Percentiles rank a stretch among this genome's conserved stretches.
These are phyloP conservation scores for Candida wancherniae DNA, from an alignment of 805 yeast species.

Conservation along the genomic window DNA sequence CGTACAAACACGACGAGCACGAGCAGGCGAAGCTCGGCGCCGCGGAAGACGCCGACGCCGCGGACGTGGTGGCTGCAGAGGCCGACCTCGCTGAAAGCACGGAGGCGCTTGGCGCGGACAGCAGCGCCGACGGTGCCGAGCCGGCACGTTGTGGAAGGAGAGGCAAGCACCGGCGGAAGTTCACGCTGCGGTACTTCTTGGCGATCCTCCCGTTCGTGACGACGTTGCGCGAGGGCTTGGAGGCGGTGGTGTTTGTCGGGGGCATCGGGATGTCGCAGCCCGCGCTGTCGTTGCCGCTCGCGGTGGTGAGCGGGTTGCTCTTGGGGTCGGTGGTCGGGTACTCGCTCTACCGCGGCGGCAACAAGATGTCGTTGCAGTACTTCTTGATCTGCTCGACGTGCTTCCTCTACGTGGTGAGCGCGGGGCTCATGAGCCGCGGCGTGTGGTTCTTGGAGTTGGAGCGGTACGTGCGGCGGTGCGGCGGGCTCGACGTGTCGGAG, in stretches of 20 bases:
- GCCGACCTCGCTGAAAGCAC: conserved; percentile 3
- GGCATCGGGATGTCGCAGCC: conserved; percentile 25
- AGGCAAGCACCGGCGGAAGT: conserved; percentile 7
- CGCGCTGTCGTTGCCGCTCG: conserved; percentile 17
- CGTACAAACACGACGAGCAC: conserved; percentile 23
- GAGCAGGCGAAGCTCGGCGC: conserved; percentile 1
- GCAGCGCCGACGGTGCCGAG: too few species aligned
- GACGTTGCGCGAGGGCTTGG: conserved; percentile 36
- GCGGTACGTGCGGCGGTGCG: conserved; percentile 33
- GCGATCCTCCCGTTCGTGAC: conserved; percentile 26
- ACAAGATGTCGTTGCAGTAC: conserved; percentile 38
- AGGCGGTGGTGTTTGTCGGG: conserved; percentile 61
- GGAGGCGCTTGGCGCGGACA: too few species aligned
- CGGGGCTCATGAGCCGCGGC: conserved; percentile 42
- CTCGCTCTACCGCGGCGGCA: conserved; percentile 36
- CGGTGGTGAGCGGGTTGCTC: conserved; percentile 24
- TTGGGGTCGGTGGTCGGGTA: conserved; percentile 33
- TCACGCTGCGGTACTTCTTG: conserved; percentile 22
- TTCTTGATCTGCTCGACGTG: conserved; percentile 37
- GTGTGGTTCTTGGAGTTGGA: conserved; percentile 42
- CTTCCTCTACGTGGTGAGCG: conserved; percentile 40
- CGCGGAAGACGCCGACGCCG: conserved; percentile 3
- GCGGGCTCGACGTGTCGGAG: conserved; percentile 39
- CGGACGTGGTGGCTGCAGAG: conserved; percentile 4
- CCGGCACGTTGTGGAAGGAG: conserved; percentile 1